Conservation (phyloP, 768 basidiomycete species). For the Cystofilobasidium capitatum region DNA sequence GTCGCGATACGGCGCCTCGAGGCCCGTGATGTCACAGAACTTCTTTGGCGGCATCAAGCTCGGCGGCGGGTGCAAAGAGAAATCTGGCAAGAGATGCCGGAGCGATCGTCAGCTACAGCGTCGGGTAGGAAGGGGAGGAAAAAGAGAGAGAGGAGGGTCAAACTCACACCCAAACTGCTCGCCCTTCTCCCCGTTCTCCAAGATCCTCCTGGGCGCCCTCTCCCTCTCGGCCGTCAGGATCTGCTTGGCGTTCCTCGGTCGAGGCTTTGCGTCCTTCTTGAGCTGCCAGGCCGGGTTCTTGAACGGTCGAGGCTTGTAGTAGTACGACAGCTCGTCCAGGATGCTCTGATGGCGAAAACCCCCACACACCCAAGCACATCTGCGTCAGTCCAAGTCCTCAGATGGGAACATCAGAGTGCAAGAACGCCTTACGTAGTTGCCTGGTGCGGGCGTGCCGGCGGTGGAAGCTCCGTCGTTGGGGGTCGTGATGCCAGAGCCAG, state of each 20-base stretch:
- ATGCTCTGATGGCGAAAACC: conserved; percentile 11
- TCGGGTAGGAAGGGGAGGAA: conserved; percentile 32
- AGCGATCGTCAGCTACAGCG: conserved; percentile 32
- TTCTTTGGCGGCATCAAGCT: conserved; percentile 41
- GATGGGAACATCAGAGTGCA: not conserved
- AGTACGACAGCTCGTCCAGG: conserved; percentile 18
- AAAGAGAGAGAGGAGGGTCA: too few species aligned
- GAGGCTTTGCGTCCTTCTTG: conserved; percentile 16
- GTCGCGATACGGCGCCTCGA: conserved; percentile 29
- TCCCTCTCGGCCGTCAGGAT: conserved; percentile 24
- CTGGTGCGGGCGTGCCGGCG: not conserved
- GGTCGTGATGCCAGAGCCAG: not conserved
- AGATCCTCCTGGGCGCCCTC: conserved; percentile 7
- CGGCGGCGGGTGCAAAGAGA: conserved; percentile 36
- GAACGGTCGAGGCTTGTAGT: conserved; percentile 20
- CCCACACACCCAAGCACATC: too few species aligned
- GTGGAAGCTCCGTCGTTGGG: not conserved
- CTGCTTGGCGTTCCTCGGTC: conserved; percentile 23
- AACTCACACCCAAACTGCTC: conserved; percentile 23
- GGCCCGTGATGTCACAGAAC: conserved; percentile 45
- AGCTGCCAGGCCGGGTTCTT: conserved; percentile 15
- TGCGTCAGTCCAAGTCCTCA: not conserved
- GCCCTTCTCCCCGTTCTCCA: conserved; percentile 15
- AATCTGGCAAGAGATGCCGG: not conserved
- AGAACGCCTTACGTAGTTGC: not conserved